Conservation (phyloP, 2,329 filamentous ascomycete species). For the Microascus cirrosus region DNA sequence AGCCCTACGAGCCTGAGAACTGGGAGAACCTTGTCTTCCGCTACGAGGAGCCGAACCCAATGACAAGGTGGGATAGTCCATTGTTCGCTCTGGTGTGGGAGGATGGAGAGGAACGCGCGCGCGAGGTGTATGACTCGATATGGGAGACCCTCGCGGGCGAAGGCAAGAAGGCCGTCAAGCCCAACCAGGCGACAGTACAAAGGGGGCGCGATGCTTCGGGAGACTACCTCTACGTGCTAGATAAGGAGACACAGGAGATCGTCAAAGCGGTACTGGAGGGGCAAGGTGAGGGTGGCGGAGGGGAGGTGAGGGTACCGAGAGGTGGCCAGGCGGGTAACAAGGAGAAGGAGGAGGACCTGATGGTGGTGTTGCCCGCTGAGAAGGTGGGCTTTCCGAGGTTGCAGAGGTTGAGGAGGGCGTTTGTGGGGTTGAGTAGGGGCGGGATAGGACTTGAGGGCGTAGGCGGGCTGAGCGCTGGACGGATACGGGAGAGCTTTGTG, state of each 20-base stretch:
- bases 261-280: slow-evolving; percentile 58
- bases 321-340: neutral
- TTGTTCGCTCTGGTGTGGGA: slow-evolving; percentile 71
- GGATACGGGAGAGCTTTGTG: slow-evolving; percentile 53
- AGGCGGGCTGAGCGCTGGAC: slow-evolving; percentile 38
- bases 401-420: slow-evolving; percentile 67
- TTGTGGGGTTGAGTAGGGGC: slow-evolving; percentile 63
- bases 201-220: slow-evolving; percentile 49
- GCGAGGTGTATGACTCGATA: slow-evolving; percentile 48
- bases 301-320: slow-evolving; percentile 35
- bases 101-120: slow-evolving; percentile 51
- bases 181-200: slow-evolving; percentile 65
- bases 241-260: slow-evolving; percentile 68
- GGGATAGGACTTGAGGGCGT: slow-evolving; percentile 49
- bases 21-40: slow-evolving; percentile 74
- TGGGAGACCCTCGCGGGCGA: slow-evolving; percentile 65
- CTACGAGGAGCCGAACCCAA: slow-evolving; percentile 78
- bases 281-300: slow-evolving; percentile 58
- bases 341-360: slow-evolving; percentile 22
- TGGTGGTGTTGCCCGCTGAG: slow-evolving; percentile 54
- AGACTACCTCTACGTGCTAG: slow-evolving; percentile 72
- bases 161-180: slow-evolving; percentile 51
- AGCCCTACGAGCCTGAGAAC: slow-evolving; percentile 43
- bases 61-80: slow-evolving; percentile 76
- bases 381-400: slow-evolving; percentile 63